Conservation (phyloP, 192 early-diverging fungal species). For the Coemansia sp. region DNA sequence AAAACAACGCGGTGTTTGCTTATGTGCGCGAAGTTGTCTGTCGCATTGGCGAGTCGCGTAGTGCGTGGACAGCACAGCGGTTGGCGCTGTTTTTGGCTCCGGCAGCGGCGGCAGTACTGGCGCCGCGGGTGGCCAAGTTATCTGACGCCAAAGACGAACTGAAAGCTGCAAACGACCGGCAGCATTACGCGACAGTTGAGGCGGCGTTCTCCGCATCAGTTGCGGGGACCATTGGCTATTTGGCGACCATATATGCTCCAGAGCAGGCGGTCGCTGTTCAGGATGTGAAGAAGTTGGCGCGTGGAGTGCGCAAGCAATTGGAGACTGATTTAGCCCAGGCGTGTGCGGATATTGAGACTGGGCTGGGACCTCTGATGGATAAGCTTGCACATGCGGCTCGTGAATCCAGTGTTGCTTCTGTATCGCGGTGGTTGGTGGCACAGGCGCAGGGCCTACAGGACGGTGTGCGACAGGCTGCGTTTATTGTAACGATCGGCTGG, state of each 20-base stretch:
- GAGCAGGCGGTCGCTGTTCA: background rate
- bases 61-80: constrained; percentile 4
- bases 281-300: constrained; percentile 5
- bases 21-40: constrained; percentile 35
- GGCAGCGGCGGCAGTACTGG: constrained; percentile 20
- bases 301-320: constrained; percentile 5
- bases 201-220: constrained; percentile 15
- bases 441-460: background rate
- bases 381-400: constrained; percentile 4
- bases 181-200: constrained; percentile 18
- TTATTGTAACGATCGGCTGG: constrained; percentile 31
- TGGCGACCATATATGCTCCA: background rate
- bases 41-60: constrained; percentile 21
- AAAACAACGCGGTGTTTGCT: constrained; percentile 9
- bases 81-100: constrained; percentile 10
- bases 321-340: constrained; percentile 1
- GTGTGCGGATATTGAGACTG: constrained; percentile 22
- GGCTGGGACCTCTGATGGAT: constrained; percentile 15
- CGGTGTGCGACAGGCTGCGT: constrained; percentile 16
- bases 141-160: constrained; percentile 5
- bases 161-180: constrained; percentile 5
- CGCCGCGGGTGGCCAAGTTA: constrained; percentile 31
- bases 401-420: background rate
- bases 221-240: background rate
- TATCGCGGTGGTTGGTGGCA: constrained; percentile 33